Evolutionary conservation across 805 yeast genomes (phyloP).

Genomic region (Metschnikowia lochheadii): DNA sequence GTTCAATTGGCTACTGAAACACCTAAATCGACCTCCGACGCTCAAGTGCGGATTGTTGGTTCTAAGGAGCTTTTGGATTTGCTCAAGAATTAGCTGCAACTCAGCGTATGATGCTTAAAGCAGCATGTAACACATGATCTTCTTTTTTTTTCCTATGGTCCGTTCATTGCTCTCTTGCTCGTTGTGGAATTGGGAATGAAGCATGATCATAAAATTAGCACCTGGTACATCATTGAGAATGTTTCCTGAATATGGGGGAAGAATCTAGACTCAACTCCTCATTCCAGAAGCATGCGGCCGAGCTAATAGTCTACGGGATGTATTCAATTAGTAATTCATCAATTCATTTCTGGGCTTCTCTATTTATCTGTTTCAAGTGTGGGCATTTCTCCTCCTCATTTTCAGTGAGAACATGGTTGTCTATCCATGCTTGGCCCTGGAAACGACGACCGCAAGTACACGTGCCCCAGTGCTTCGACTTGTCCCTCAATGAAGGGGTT

Average conservation of each 20-base stretch:
- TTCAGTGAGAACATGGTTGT: slow-evolving; percentile 30
- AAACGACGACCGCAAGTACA: slow-evolving; percentile 43
- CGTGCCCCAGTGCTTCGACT: slow-evolving; percentile 46
- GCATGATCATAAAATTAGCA: background rate
- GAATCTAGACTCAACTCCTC: background rate
- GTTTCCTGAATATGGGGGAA: background rate
- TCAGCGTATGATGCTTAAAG: background rate
- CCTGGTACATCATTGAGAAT: background rate
- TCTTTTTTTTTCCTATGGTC: background rate
- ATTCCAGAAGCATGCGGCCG: too few relatives aligned
- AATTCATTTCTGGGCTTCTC: slow-evolving; percentile 1
- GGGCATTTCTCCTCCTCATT: slow-evolving; percentile 22
- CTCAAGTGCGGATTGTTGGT: slow-evolving; percentile 22
- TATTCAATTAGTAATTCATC: background rate
- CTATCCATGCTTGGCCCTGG: slow-evolving; percentile 34
- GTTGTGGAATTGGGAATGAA: background rate
- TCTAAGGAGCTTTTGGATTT: slow-evolving; percentile 18
- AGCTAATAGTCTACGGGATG: background rate
- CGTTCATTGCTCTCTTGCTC: background rate
- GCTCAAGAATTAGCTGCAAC: background rate
- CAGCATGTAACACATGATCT: background rate
- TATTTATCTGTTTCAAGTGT: background rate
- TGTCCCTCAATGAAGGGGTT: slow-evolving; percentile 49
- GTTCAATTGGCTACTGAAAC: slow-evolving; percentile 34
- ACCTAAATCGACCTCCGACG: slow-evolving; percentile 10